A percentile compares a stretch with the other conserved stretches of the same genome.
phyloP scores from a whole-genome alignment of 345 rosid species.

The Pelargonium nanum region DNA sequence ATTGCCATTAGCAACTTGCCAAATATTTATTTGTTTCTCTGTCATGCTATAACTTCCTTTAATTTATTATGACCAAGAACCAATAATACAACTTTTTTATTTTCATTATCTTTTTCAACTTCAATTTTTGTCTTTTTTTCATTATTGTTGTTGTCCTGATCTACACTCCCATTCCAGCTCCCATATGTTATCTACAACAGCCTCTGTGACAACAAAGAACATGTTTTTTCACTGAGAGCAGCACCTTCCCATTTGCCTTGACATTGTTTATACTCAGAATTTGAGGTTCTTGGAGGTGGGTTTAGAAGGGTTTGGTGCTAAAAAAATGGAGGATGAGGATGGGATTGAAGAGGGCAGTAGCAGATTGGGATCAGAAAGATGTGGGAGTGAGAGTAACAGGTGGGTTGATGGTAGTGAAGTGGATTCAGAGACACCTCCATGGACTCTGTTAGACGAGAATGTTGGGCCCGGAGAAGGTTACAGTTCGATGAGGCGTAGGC shows the following conservation, averaged over 20 bases:
- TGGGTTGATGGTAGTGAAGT: slow-evolving; percentile 95
- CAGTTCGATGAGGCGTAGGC: slow-evolving; percentile 64
- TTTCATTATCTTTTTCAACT: not conserved
- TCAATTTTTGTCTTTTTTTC: not conserved
- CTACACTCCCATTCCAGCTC: not conserved
- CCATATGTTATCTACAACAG: not conserved
- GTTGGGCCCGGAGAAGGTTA: slow-evolving; percentile 19
- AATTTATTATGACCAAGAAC: not conserved
- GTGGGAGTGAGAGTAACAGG: slow-evolving; percentile 53
- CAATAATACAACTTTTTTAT: not conserved
- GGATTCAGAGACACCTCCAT: slow-evolving; percentile 50
- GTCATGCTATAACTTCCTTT: too few relatives aligned
- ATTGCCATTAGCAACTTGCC: too few relatives aligned
- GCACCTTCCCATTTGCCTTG: not conserved
- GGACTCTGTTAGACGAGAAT: slow-evolving; percentile 27
- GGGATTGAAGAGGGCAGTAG: slow-evolving; percentile 61
- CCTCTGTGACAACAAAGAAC: too few relatives aligned
- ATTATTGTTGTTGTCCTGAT: not conserved
- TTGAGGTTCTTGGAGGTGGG: slow-evolving; percentile 9
- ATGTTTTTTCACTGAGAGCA: too few relatives aligned
- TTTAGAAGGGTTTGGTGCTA: slow-evolving; percentile 4
- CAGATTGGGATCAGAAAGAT: slow-evolving; percentile 25
- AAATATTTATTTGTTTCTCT: too few relatives aligned
- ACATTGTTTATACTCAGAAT: not conserved
- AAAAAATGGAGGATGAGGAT: slow-evolving; percentile 52